Evolutionary conservation across 2,329 filamentous ascomycete genomes (phyloP).

Genomic region (Aureobasidium zeae): DNA sequence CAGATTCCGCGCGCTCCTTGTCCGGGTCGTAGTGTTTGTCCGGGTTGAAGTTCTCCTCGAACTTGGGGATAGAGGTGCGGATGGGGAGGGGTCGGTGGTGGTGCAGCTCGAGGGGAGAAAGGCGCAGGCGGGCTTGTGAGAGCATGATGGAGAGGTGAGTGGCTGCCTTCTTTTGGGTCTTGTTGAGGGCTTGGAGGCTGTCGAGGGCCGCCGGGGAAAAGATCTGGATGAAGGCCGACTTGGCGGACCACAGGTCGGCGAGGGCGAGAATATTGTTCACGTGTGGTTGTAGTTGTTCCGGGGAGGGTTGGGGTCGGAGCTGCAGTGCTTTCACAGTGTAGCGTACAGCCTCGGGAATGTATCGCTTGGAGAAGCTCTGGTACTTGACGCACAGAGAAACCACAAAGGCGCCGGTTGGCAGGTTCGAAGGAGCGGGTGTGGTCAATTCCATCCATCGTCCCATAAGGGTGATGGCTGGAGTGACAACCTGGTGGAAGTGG

Average conservation of each 20-base stretch:
- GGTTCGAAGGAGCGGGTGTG: slow-evolving; percentile 56
- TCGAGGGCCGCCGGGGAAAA: slow-evolving; percentile 51
- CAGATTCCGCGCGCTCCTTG: slow-evolving; percentile 73
- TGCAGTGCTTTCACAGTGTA: slow-evolving; percentile 66
- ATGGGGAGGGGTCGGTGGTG: slow-evolving; percentile 82
- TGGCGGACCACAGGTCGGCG: slow-evolving; percentile 63
- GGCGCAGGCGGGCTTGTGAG: slow-evolving; percentile 52
- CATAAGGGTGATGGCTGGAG: slow-evolving; percentile 80
- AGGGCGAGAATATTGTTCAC: slow-evolving; percentile 57
- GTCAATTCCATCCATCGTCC: slow-evolving; percentile 73
- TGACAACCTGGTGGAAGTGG: slow-evolving; percentile 92
- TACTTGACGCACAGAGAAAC: slow-evolving; percentile 72
- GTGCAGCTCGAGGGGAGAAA: slow-evolving; percentile 77
- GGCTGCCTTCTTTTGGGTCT: slow-evolving; percentile 39
- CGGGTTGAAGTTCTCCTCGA: slow-evolving; percentile 91
- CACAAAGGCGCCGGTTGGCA: slow-evolving; percentile 68
- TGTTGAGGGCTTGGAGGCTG: slow-evolving; percentile 26
- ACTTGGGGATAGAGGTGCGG: slow-evolving; percentile 81
- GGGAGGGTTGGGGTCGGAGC: slow-evolving; percentile 28
- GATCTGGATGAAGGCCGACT: slow-evolving; percentile 68
- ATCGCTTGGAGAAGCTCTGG: slow-evolving; percentile 73
- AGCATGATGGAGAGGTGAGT: slow-evolving; percentile 54
- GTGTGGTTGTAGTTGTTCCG: slow-evolving; percentile 49
- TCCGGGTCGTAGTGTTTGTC: slow-evolving; percentile 96
- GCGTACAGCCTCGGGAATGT: slow-evolving; percentile 79